These are phyloP conservation scores for Alloteropsis semialata DNA, from an alignment of 176 grass and related monocot species.

Conservation along the genomic window DNA sequence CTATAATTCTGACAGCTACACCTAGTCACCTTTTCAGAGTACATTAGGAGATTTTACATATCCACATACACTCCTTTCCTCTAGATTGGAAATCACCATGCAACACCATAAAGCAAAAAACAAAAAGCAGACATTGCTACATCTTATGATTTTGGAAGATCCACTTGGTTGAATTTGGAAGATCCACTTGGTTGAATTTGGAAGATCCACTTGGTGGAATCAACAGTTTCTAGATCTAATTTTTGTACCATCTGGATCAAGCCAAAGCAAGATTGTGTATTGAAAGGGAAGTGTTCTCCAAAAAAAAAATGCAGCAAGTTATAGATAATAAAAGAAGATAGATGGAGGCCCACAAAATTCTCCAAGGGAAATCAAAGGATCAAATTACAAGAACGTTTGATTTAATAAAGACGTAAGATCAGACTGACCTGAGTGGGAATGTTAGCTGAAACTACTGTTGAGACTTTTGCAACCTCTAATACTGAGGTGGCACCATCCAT, in stretches of 20 bases:
- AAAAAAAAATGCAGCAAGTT: background rate
- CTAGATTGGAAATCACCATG: slow-evolving; percentile 1
- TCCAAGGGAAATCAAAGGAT: slow-evolving; percentile 1
- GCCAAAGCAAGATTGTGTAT: slow-evolving; percentile 4
- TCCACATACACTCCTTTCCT: background rate
- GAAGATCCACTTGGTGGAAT: slow-evolving; percentile 25
- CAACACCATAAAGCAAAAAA: slow-evolving; percentile 3
- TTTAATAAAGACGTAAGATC: slow-evolving; percentile 13
- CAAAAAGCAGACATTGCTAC: background rate
- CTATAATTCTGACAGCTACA: background rate
- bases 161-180: too few relatives aligned
- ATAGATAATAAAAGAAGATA: slow-evolving; percentile 12
- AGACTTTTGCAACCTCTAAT: slow-evolving; percentile 74
- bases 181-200: too few relatives aligned
- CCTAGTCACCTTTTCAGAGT: background rate
- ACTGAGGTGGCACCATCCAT: slow-evolving; percentile 67
- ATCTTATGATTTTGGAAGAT: slow-evolving; percentile 4
- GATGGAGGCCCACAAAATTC: slow-evolving; percentile 11
- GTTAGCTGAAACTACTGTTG: slow-evolving; percentile 58
- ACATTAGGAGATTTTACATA: background rate
- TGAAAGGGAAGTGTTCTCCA: slow-evolving; percentile 5
- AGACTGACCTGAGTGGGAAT: slow-evolving; percentile 81
- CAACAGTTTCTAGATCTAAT: slow-evolving; percentile 11
- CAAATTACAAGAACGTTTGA: background rate
- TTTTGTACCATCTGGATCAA: slow-evolving; percentile 1